Evolutionary conservation across 1,284 basidiomycete species (phyloP).

Genomic region (Melanopsichium pennsylvanicum): DNA sequence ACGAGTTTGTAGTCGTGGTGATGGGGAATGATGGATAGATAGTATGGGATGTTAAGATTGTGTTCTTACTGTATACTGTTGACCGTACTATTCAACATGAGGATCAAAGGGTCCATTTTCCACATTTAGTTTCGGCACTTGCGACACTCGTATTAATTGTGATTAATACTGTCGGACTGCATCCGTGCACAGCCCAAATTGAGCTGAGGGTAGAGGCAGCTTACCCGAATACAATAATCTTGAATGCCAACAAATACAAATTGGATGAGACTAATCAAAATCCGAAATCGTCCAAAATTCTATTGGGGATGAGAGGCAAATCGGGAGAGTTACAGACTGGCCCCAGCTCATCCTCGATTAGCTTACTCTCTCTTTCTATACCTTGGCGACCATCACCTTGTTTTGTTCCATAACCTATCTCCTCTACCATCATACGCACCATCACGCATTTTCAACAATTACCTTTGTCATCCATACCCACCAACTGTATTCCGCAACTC

Average conservation of each 20-base stretch:
- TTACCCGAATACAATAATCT: not conserved
- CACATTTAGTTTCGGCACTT: no score
- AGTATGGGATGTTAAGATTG: no score
- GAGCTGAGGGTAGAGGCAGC: conserved; percentile 6
- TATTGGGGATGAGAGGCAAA: no score
- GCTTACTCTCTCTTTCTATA: not conserved
- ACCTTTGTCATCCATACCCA: no score
- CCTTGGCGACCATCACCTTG: not conserved
- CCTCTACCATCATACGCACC: conserved; percentile 1
- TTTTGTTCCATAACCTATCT: not conserved
- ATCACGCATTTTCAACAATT: no score
- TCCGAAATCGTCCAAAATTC: no score
- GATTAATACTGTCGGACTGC: no score
- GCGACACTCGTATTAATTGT: no score
- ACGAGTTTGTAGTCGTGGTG: not conserved
- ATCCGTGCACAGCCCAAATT: conserved; percentile 31
- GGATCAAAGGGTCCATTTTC: not conserved
- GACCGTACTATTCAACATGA: no score
- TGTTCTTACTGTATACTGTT: no score
- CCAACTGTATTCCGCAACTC: no score
- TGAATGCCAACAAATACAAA: not conserved
- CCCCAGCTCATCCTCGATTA: not conserved
- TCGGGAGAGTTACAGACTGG: no score
- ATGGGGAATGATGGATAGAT: not conserved
- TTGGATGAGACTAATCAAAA: not conserved